Conservation (phyloP, 768 basidiomycete species). For the Hirschioporus abietinus region DNA sequence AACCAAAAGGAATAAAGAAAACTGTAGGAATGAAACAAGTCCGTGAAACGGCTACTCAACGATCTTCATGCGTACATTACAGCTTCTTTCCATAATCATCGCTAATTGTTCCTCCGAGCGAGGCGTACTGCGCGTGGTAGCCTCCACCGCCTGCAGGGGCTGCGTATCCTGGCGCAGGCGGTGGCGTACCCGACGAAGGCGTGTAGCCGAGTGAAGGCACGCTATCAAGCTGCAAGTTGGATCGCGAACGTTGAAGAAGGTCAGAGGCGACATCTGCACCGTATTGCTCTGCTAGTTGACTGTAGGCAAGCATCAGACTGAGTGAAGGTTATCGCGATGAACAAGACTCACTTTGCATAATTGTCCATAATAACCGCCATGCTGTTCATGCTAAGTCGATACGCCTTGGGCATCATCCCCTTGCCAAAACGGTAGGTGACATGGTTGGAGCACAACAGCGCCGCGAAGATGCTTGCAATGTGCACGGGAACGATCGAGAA, state of each 20-base stretch:
- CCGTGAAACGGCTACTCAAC: background rate
- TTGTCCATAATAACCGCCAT: conserved; percentile 86
- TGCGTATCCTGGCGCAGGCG: background rate
- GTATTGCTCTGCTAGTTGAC: conserved; percentile 72
- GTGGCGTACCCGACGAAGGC: background rate
- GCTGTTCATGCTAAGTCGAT: conserved; percentile 63
- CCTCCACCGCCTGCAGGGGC: background rate
- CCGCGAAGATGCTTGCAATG: conserved; percentile 54
- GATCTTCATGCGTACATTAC: background rate
- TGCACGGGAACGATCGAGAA: conserved; percentile 70
- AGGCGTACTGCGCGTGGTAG: background rate
- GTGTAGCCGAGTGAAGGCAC: background rate
- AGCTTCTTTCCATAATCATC: background rate
- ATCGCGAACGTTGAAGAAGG: conserved; percentile 50
- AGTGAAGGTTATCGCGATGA: conserved; percentile 5
- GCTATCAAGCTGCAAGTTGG: conserved; percentile 38
- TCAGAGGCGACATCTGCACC: conserved; percentile 59
- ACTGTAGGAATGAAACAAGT: background rate
- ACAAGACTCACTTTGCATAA: conserved; percentile 59
- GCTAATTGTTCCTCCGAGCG: background rate
- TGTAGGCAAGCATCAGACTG: conserved; percentile 20
- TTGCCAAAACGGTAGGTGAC: conserved; percentile 85
- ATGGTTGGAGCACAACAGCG: conserved; percentile 72
- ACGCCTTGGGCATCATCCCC: conserved; percentile 84
- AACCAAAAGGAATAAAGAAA: background rate